A percentile compares a stretch with the other conserved stretches of the same genome.
These are phyloP conservation scores for Calocera viscosa DNA, from an alignment of 768 basidiomycete species.

Conservation along the genomic window DNA sequence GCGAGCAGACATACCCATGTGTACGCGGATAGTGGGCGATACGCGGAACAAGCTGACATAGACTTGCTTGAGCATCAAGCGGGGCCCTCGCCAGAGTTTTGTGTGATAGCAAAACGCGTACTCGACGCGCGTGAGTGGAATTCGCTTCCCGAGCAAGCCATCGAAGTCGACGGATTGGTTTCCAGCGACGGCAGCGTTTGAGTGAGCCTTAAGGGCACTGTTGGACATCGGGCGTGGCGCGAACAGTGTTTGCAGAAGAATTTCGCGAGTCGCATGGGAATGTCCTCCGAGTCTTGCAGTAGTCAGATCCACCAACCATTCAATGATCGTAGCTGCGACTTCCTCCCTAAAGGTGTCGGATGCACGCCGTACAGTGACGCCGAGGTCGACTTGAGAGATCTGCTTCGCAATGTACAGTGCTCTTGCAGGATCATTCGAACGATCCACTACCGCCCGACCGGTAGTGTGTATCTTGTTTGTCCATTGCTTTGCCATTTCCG, in stretches of 20 bases:
- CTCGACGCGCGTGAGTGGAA: conserved; percentile 42
- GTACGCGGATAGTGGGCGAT: conserved; percentile 45
- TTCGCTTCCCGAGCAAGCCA: background rate
- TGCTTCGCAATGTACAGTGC: conserved; percentile 68
- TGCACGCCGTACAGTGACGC: conserved; percentile 75
- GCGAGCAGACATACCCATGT: conserved; percentile 51
- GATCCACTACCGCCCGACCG: conserved; percentile 76
- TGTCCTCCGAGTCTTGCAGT: conserved; percentile 45
- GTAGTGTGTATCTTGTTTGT: conserved; percentile 49
- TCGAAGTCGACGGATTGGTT: background rate
- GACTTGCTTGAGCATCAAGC: conserved; percentile 68
- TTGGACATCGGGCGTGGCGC: conserved; percentile 45
- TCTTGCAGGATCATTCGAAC: conserved; percentile 38
- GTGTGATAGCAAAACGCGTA: conserved; percentile 72
- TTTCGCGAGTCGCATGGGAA: background rate
- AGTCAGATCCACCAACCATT: conserved; percentile 75
- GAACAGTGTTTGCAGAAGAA: conserved; percentile 31
- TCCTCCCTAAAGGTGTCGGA: conserved; percentile 85
- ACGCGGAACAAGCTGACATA: conserved; percentile 54
- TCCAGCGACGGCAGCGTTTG: conserved; percentile 19
- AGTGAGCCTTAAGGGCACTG: conserved; percentile 33
- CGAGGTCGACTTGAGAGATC: conserved; percentile 79
- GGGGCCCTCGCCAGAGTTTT: conserved; percentile 71
- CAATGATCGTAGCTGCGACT: conserved; percentile 67
- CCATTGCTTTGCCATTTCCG: conserved; percentile 45